Conservation (phyloP, 192 early-diverging fungal species). For the Podila verticillata region DNA sequence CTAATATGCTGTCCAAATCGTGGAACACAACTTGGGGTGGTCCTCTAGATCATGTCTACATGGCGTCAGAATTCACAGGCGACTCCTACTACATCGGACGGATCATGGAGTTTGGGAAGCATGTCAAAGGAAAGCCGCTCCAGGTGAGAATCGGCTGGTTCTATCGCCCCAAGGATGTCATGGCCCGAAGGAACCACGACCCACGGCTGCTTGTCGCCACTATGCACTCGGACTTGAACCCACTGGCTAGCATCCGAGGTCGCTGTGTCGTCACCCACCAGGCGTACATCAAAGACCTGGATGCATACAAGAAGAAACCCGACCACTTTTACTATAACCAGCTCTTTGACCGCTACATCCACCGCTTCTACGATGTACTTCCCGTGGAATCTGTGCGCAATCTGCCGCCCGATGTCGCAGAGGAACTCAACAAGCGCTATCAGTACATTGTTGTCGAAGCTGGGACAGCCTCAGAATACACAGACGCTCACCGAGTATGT, state of each 20-base stretch:
- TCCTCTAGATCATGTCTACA: constrained; percentile 76
- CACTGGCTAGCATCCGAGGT: constrained; percentile 80
- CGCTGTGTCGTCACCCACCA: constrained; percentile 81
- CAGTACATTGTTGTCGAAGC: constrained; percentile 89
- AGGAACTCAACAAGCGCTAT: constrained; percentile 73
- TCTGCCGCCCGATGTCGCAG: constrained; percentile 76
- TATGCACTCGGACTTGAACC: constrained; percentile 91
- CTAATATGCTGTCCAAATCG: neutral
- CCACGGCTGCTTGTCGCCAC: constrained; percentile 81
- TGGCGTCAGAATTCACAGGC: constrained; percentile 74
- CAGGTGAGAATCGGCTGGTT: constrained; percentile 76
- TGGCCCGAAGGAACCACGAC: constrained; percentile 73
- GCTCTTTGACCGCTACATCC: constrained; percentile 91
- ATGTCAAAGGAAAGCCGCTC: constrained; percentile 61
- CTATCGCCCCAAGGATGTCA: constrained; percentile 80
- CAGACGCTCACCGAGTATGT: constrained; percentile 75
- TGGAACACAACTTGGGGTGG: neutral
- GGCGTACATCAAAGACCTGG: constrained; percentile 69
- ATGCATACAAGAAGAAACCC: constrained; percentile 63
- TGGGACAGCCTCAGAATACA: constrained; percentile 81
- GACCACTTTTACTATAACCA: constrained; percentile 90
- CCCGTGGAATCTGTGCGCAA: constrained; percentile 83
- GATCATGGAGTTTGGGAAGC: constrained; percentile 79
- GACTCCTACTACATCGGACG: constrained; percentile 85
- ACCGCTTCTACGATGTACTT: constrained; percentile 87